Percentiles rank a stretch among this genome's conserved stretches.
Conservation (phyloP, 1,139 yeast species). For the Kluyveromyces sp. region DNA sequence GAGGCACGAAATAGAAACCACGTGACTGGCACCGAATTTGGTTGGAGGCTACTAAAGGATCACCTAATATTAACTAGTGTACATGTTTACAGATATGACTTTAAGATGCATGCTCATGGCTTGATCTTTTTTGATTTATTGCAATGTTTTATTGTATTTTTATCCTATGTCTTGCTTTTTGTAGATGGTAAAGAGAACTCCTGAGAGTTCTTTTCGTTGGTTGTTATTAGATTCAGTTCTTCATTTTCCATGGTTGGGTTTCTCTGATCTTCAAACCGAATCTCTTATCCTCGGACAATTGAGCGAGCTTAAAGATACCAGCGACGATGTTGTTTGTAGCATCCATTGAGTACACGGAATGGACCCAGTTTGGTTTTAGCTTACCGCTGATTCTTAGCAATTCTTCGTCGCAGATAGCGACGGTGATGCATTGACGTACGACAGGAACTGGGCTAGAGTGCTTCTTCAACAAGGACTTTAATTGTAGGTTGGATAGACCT, state of each 20-base stretch:
- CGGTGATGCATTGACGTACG: slow-evolving; percentile 75
- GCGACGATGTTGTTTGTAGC: slow-evolving; percentile 37
- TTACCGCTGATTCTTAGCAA: slow-evolving; percentile 71
- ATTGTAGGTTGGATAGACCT: slow-evolving; percentile 57
- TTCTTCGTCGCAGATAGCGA: slow-evolving; percentile 52
- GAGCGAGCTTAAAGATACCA: slow-evolving; percentile 47
- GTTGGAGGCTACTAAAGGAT: no score
- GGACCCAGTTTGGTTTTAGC: slow-evolving; percentile 78
- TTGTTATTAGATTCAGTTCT: not conserved
- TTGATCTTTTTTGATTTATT: no score
- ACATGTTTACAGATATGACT: not conserved
- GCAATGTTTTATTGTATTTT: no score
- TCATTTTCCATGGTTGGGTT: slow-evolving; percentile 45
- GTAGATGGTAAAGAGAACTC: not conserved
- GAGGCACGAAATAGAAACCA: not conserved
- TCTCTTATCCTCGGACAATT: slow-evolving; percentile 54
- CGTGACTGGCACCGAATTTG: no score
- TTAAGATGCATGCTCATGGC: no score
- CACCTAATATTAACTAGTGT: not conserved
- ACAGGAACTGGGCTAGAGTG: slow-evolving; percentile 42
- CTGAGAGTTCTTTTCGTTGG: not conserved
- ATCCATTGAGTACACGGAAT: slow-evolving; percentile 55
- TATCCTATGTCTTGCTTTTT: not conserved
- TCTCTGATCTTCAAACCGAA: slow-evolving; percentile 61
- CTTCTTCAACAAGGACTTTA: slow-evolving; percentile 54